Percentiles rank a stretch among this genome's conserved stretches.
Evolutionary conservation across 2,329 filamentous ascomycete species (phyloP).

Genomic region (Leptodontidium sp.): DNA sequence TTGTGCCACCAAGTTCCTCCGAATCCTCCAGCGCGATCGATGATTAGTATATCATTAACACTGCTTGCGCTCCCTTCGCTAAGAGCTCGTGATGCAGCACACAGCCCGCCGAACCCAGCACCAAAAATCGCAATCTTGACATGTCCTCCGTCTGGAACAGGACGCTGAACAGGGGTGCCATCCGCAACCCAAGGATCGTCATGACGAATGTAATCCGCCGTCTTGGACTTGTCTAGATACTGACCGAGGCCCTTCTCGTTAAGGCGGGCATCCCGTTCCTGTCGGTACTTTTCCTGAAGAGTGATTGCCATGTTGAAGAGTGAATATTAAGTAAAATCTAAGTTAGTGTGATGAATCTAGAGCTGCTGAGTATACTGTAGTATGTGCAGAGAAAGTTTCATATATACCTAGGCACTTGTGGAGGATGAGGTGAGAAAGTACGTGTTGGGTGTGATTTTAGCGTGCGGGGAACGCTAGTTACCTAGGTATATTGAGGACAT

Average conservation of each 20-base stretch:
- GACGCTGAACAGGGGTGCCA: conserved; percentile 14
- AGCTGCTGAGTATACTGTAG: not conserved
- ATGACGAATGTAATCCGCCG: conserved; percentile 17
- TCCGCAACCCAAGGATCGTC: conserved; percentile 26
- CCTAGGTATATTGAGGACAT: not conserved
- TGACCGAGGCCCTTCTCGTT: conserved; percentile 23
- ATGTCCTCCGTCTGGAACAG: conserved; percentile 23
- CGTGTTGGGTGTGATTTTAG: not conserved
- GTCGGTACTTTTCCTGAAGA: conserved; percentile 21
- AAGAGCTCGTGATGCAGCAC: conserved; percentile 20
- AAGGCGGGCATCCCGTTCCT: conserved; percentile 22
- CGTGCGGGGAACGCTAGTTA: conserved; percentile 13
- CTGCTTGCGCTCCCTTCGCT: conserved; percentile 24
- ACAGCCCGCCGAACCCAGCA: conserved; percentile 26
- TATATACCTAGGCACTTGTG: not conserved
- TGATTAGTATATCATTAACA: conserved; percentile 49
- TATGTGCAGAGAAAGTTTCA: not conserved
- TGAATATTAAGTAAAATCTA: not conserved
- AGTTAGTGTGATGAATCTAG: not conserved
- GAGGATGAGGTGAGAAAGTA: not conserved
- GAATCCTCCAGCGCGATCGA: conserved; percentile 57
- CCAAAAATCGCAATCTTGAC: conserved; percentile 26
- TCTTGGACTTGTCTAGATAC: conserved; percentile 20
- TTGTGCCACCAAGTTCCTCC: conserved; percentile 60
- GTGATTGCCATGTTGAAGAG: conserved; percentile 17